A percentile compares a stretch with the other conserved stretches of the same genome.
Conservation (phyloP, 352 stramenopile species). For the Phytophthora aleatoria region DNA sequence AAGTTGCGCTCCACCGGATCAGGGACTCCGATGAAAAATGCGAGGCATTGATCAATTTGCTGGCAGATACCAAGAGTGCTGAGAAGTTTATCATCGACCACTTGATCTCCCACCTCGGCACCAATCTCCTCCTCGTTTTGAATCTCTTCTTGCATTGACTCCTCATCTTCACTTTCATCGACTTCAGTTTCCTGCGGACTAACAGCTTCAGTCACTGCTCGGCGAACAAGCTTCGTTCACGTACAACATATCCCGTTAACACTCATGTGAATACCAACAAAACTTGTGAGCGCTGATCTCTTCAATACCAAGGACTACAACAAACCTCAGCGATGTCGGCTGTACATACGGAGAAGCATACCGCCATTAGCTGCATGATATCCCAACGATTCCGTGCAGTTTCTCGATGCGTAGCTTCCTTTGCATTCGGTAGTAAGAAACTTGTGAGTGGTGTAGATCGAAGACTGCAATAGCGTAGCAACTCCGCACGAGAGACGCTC, state of each 20-base stretch:
- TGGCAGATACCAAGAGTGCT: constrained; percentile 15
- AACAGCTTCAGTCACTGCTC: constrained; percentile 29
- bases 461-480: constrained; percentile 65
- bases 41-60: constrained; percentile 46
- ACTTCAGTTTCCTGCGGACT: background rate
- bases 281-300: background rate
- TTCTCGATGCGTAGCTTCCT: constrained; percentile 42
- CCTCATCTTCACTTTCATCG: constrained; percentile 13
- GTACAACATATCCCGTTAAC: background rate
- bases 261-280: background rate
- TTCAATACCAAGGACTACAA: background rate
- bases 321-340: constrained; percentile 37
- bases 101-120: background rate
- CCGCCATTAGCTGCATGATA: constrained; percentile 54
- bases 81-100: background rate
- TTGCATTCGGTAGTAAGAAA: constrained; percentile 43
- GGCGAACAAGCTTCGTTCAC: constrained; percentile 27
- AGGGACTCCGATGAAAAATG: constrained; percentile 52
- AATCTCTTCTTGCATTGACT: constrained; percentile 7
- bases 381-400: constrained; percentile 53
- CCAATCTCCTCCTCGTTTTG: background rate
- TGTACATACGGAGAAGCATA: constrained; percentile 70
- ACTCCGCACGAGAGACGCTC: constrained; percentile 49
- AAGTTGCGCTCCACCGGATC: constrained; percentile 28
- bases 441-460: constrained; percentile 35